Percentiles rank a stretch among this genome's conserved stretches.
phyloP scores from a whole-genome alignment of 2,329 filamentous ascomycete genomes.

The Fusarium coffeatum region DNA sequence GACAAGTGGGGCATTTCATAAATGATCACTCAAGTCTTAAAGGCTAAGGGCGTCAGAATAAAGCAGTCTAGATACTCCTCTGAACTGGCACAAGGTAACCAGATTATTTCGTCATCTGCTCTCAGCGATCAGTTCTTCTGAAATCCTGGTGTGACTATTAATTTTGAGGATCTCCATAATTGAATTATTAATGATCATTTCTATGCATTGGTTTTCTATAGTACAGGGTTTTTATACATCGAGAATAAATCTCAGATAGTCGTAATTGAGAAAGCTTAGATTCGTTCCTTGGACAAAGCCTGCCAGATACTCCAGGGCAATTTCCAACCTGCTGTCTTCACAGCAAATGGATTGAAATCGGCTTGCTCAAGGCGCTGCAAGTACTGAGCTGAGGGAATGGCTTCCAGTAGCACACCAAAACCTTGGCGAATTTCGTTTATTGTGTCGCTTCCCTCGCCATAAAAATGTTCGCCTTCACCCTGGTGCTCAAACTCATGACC shows the following conservation, averaged over 20 bases:
- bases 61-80: neutral
- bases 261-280: constrained; percentile 50
- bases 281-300: constrained; percentile 60
- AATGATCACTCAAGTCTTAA: neutral
- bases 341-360: constrained; percentile 86
- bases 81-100: neutral
- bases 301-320: constrained; percentile 81
- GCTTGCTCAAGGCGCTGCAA: constrained; percentile 79
- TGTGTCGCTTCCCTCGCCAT: constrained; percentile 55
- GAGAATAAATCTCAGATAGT: constrained; percentile 4
- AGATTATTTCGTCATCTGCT: neutral
- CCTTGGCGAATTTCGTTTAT: constrained; percentile 65
- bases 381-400: constrained; percentile 81
- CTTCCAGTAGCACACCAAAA: constrained; percentile 85
- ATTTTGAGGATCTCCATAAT: neutral
- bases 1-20: constrained; percentile 18
- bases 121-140: neutral
- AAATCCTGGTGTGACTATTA: neutral
- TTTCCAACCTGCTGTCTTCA: constrained; percentile 75
- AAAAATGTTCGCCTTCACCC: constrained; percentile 75
- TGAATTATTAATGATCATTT: constrained; percentile 18
- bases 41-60: neutral
- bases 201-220: constrained; percentile 25
- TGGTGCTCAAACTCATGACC: constrained; percentile 92
- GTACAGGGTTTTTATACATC: constrained; percentile 17